Conservation (phyloP, 164 flowering plant species). For the Kingdonia uniflora region DNA sequence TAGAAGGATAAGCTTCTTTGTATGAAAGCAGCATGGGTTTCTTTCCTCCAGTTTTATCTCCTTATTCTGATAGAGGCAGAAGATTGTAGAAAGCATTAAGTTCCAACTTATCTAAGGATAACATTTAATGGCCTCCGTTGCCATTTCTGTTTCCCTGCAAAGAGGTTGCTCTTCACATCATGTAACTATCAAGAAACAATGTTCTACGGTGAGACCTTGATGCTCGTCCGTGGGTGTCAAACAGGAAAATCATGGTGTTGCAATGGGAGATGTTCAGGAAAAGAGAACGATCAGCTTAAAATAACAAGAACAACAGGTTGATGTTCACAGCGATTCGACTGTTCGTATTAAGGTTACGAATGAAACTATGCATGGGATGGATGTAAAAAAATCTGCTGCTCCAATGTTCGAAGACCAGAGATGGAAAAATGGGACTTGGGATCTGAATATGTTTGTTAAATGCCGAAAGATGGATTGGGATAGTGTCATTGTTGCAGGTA, state of each 20-base stretch:
- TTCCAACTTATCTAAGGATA: background rate
- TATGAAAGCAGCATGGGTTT: slow-evolving; percentile 29
- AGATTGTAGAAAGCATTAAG: slow-evolving; percentile 6
- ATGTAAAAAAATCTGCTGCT: slow-evolving; percentile 10
- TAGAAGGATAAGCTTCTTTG: slow-evolving; percentile 23
- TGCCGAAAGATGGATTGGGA: slow-evolving; percentile 65
- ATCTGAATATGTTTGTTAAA: slow-evolving; percentile 51
- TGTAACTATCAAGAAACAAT: slow-evolving; percentile 21
- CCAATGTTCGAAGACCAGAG: slow-evolving; percentile 30
- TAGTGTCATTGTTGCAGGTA: slow-evolving; percentile 50
- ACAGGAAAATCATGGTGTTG: slow-evolving; percentile 18
- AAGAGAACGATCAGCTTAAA: slow-evolving; percentile 7
- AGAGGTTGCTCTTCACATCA: slow-evolving; percentile 31
- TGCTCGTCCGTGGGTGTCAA: slow-evolving; percentile 17
- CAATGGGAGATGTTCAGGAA: slow-evolving; percentile 12
- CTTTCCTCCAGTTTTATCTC: slow-evolving; percentile 4
- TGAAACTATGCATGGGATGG: slow-evolving; percentile 8
- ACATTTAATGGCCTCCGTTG: slow-evolving; percentile 34
- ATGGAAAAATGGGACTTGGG: slow-evolving; percentile 68
- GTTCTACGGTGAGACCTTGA: slow-evolving; percentile 8
- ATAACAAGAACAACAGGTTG: slow-evolving; percentile 13
- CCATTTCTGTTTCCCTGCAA: slow-evolving; percentile 34
- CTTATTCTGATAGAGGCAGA: background rate
- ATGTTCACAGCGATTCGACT: background rate
- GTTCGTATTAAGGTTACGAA: slow-evolving; percentile 1